Base-by-base conservation (phyloP, 495 filamentous ascomycete species). In the Annulohypoxylon bovei region DNA sequence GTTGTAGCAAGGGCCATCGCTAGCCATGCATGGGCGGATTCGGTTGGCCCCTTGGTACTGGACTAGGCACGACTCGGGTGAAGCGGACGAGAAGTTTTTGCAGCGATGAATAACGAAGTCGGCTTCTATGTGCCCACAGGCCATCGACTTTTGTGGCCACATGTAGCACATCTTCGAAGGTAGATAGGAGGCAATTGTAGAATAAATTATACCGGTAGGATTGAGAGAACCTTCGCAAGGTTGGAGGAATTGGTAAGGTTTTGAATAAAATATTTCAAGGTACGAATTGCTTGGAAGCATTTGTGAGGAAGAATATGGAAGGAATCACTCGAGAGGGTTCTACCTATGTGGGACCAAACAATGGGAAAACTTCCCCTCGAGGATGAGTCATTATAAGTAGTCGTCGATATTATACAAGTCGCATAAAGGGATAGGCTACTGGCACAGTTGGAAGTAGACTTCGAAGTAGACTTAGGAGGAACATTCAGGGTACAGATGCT, bases 141-240 rank as follows among this genome's bases (percentile, higher is more conserved):
- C 11, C 39, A 37, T 56, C 12, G 27, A 23, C 62, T 65, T 65
- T 1, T 35, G 4, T 27, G 22, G 2, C 39, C 40, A 65, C 9
- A 47, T 9, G 7, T 65, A 22, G 14, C 62, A 65, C 62, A 65
- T 65, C 20, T 65, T 65, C 25, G 20, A 8, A 8, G 6, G 40
- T 46, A 18, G 40, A 7, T 18, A 5, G n/a, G 16, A 14, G 37
- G n/a, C 2, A n/a, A 40, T 3, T 3, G 37, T 12, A 42, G 37
- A 16, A 42, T 42, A 3, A 16, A n/a, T n/a, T n/a, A 22, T 44
- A 18, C 14, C 16, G 40, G 14, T 9, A 35, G 1, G 32, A 9
- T 35, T 9, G 1, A 9, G 32, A 35, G 32, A 35, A 9, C 7
- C n/a, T n/a, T n/a, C n/a, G n/a, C n/a, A n/a, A n/a, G n/a, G n/a